Base-by-base conservation (phyloP, 768 basidiomycete species). In the Auricularia sp. region DNA sequence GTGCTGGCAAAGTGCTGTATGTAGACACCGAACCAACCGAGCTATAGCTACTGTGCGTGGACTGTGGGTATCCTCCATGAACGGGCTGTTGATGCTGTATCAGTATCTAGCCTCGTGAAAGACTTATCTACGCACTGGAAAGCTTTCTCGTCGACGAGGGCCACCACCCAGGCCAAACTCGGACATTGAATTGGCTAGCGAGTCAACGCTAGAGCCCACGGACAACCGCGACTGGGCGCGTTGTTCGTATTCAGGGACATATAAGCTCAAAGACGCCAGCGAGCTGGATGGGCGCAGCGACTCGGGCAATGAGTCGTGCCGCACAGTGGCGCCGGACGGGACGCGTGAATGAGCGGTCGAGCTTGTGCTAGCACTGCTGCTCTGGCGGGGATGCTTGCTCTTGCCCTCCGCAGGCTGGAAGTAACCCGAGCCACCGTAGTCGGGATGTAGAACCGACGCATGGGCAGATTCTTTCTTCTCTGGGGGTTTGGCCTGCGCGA, bases 391-490 rank as follows among this genome's bases (percentile, higher is more conserved):
- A 69, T 54, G 67, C 79, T 44, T 62, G 63, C n/a, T 35, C 65
- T 35, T 71, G 79, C 74, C 2, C 34, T 66, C 64, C 34, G 69
- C 64, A 39, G 90, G 85, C 6, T 84, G 77, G 70, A 93, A 93
- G 37, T 82, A 83, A 61, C 92, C 92, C 7, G 88, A 87, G 0
- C 92, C 92, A 33, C 85, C 88, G 68, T 93, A 93, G 61, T 88
- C 84, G 66, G 81, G 84, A 67, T 79, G 81, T 64, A 73, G 78
- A 66, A 80, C 80, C 6, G 79, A 77, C 24, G 80, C 75, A 69
- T 83, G 85, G 39, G 80, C 74, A 13, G 78, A 73, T 13, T 75
- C 67, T 68, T 85, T 89, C 75, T 89, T 91, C 69, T 83, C 83
- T n/a, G 90, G 92, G 4, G 87, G 80, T 42, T 87, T 85, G 75